Evolutionary conservation across 768 basidiomycete species (phyloP).

Genomic region (Solioccasus polychromus): DNA sequence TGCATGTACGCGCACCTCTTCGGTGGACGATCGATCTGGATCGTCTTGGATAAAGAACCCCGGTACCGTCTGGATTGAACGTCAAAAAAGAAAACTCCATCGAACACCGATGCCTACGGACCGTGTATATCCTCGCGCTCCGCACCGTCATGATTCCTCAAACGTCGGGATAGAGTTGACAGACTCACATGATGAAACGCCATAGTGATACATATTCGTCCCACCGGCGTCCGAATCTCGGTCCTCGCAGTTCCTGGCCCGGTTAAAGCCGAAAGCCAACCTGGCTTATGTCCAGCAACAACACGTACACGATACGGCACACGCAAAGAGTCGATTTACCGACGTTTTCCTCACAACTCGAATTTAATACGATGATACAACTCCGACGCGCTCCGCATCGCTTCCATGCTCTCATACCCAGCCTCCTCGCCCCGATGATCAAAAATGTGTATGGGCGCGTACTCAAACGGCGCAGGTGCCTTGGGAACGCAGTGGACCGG

Average conservation of each 20-base stretch:
- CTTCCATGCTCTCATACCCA: conserved; percentile 31
- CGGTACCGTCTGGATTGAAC: conserved; percentile 9
- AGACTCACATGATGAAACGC: too few relatives aligned
- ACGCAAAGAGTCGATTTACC: too few relatives aligned
- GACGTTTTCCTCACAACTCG: conserved; percentile 14
- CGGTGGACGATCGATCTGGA: neutral
- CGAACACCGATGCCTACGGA: too few relatives aligned
- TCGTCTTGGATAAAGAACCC: conserved; percentile 25
- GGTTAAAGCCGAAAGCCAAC: too few relatives aligned
- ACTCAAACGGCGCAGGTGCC: conserved; percentile 38
- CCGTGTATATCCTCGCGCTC: conserved; percentile 14
- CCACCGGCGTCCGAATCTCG: neutral
- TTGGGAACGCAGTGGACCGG: conserved; percentile 38
- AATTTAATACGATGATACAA: conserved; percentile 39
- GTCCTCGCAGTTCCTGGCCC: too few relatives aligned
- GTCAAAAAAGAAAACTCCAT: too few relatives aligned
- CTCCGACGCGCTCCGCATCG: conserved; percentile 40
- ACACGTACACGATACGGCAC: too few relatives aligned
- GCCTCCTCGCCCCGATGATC: conserved; percentile 34
- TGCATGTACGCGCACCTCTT: conserved; percentile 6
- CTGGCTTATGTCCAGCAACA: too few relatives aligned
- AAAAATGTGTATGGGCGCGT: conserved; percentile 33
- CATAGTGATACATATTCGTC: too few relatives aligned
- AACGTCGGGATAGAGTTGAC: too few relatives aligned
- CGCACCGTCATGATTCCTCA: conserved; percentile 2